Evolutionary conservation across 345 rosid genomes (phyloP).

Genomic region (Gossypium mustelinum): DNA sequence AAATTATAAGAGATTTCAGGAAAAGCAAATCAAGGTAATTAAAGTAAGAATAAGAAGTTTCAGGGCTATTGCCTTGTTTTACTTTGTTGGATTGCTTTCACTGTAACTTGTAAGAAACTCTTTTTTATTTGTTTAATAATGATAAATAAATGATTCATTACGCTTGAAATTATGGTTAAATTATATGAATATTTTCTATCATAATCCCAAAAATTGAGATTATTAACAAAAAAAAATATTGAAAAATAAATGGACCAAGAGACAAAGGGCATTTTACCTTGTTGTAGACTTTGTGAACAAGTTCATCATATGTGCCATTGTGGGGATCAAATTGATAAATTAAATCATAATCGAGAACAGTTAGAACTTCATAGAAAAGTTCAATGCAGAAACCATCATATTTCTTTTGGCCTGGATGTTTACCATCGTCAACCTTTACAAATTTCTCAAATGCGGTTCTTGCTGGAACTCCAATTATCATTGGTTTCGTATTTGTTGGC

Average conservation of each 20-base stretch:
- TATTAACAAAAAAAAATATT: not conserved
- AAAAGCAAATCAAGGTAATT: not conserved
- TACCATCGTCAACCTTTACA: slow-evolving; percentile 28
- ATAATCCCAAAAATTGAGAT: not conserved
- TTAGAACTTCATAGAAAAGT: slow-evolving; percentile 28
- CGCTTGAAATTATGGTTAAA: not conserved
- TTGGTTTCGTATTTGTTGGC: slow-evolving; percentile 25
- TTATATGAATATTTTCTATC: not conserved
- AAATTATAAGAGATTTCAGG: not conserved
- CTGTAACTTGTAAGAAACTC: no score
- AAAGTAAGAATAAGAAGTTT: no score
- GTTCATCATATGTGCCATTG: slow-evolving; percentile 36
- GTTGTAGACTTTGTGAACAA: slow-evolving; percentile 32
- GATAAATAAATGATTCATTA: not conserved
- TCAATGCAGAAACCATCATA: slow-evolving; percentile 50
- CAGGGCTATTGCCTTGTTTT: no score
- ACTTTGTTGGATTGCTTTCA: no score
- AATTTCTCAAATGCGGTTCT: slow-evolving; percentile 39
- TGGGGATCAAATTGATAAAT: slow-evolving; percentile 22
- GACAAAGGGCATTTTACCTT: slow-evolving; percentile 35
- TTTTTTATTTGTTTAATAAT: no score
- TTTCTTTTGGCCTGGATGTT: not conserved
- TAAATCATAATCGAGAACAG: slow-evolving; percentile 18
- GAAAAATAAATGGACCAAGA: not conserved
- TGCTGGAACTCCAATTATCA: slow-evolving; percentile 44